phyloP scores from a whole-genome alignment of 768 basidiomycete genomes.

The Collybia sp. region DNA sequence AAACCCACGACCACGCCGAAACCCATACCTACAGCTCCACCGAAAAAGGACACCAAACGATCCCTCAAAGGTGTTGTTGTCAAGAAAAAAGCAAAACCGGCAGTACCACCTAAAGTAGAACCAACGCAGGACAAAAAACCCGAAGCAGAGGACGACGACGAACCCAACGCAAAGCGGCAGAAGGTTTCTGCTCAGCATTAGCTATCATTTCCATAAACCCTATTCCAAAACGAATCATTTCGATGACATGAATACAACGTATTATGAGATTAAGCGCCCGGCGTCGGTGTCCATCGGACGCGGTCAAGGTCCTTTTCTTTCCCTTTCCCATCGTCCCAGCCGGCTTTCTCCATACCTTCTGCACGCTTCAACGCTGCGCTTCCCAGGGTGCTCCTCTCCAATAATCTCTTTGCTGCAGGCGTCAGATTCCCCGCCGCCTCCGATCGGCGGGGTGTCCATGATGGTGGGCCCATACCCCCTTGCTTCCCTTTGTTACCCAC shows the following conservation, averaged over 20 bases:
- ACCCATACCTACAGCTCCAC: slow-evolving; percentile 23
- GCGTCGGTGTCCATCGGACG: slow-evolving; percentile 80
- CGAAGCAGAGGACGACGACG: slow-evolving; percentile 12
- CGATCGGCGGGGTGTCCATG: slow-evolving; percentile 71
- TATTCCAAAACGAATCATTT: not conserved
- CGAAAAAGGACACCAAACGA: slow-evolving; percentile 63
- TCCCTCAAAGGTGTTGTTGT: slow-evolving; percentile 75
- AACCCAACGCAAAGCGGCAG: slow-evolving; percentile 54
- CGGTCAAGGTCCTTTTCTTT: slow-evolving; percentile 61
- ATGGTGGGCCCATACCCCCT: slow-evolving; percentile 77
- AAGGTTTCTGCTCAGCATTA: slow-evolving; percentile 35
- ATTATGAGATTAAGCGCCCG: slow-evolving; percentile 24
- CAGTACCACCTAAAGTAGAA: slow-evolving; percentile 11
- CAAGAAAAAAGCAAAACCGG: slow-evolving; percentile 64
- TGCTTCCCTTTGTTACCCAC: slow-evolving; percentile 33
- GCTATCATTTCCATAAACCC: slow-evolving; percentile 6
- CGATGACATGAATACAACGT: not conserved
- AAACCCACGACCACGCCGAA: slow-evolving; percentile 22
- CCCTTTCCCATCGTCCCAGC: slow-evolving; percentile 47
- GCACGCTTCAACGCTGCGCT: slow-evolving; percentile 58
- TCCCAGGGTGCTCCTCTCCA: slow-evolving; percentile 69
- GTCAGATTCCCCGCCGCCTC: slow-evolving; percentile 75
- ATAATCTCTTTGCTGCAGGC: slow-evolving; percentile 75
- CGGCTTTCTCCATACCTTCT: slow-evolving; percentile 59
- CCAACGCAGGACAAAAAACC: slow-evolving; percentile 8